Conservation (phyloP, 768 basidiomycete species). For the Kwoniella shandongensis region DNA sequence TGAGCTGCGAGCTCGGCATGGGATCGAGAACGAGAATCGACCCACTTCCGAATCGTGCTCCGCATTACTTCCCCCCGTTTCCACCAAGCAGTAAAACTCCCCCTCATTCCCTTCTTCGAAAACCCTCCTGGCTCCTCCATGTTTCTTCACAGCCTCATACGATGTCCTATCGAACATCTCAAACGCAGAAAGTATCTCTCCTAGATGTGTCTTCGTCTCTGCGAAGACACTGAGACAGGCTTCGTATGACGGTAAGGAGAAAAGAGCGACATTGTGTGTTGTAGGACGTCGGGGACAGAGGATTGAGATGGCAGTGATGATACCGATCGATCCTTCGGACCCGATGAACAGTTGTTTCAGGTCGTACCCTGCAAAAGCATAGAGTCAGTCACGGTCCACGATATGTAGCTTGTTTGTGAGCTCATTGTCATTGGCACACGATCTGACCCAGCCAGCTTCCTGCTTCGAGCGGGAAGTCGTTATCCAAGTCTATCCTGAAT, state of each 20-base stretch:
- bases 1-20: too few species aligned
- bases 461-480: too few species aligned
- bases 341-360: slow-evolving; percentile 99
- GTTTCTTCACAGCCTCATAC: slow-evolving; percentile 57
- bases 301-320: slow-evolving; percentile 93
- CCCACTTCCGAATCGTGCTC: slow-evolving; percentile 88
- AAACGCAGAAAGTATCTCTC: slow-evolving; percentile 94
- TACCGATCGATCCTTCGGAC: slow-evolving; percentile 90
- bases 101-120: slow-evolving; percentile 56
- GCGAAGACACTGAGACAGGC: slow-evolving; percentile 82
- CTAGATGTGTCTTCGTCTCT: slow-evolving; percentile 73
- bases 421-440: too few species aligned
- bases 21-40: not conserved
- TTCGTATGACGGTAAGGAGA: slow-evolving; percentile 80
- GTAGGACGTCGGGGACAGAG: slow-evolving; percentile 73
- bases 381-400: too few species aligned
- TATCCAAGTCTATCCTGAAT: too few species aligned
- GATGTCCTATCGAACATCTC: slow-evolving; percentile 84
- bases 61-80: slow-evolving; percentile 85
- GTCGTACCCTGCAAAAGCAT: slow-evolving; percentile 70
- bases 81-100: slow-evolving; percentile 78
- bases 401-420: too few species aligned
- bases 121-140: slow-evolving; percentile 54
- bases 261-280: slow-evolving; percentile 84
- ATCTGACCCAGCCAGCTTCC: too few species aligned